Evolutionary conservation across 495 filamentous ascomycete genomes (phyloP).

Genomic region (Parathielavia hyrcaniae): DNA sequence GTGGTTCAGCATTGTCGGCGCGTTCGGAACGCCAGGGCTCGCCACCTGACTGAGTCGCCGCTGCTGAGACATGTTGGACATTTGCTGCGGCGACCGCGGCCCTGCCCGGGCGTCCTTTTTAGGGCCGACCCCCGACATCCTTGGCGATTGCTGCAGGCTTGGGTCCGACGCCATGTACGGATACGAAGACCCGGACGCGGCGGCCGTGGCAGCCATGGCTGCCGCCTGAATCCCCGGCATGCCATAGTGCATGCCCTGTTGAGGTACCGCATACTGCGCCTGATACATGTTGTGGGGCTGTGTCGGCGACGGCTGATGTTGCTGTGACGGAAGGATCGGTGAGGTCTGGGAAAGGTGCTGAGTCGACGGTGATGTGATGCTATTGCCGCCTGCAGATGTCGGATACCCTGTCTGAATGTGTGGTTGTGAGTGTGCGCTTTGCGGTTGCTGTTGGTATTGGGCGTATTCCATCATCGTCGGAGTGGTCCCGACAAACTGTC

Average conservation of each 20-base stretch:
- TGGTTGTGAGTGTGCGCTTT: slow-evolving; percentile 47
- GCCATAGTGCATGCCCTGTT: slow-evolving; percentile 55
- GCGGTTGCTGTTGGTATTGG: slow-evolving; percentile 57
- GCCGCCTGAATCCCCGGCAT: slow-evolving; percentile 56
- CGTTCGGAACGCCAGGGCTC: slow-evolving; percentile 55
- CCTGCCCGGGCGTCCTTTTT: slow-evolving; percentile 53
- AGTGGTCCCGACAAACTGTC: slow-evolving; percentile 20
- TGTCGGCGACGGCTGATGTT: slow-evolving; percentile 48
- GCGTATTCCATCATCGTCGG: slow-evolving; percentile 63
- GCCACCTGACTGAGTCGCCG: slow-evolving; percentile 58
- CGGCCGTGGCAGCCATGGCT: slow-evolving; percentile 64
- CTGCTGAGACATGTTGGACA: slow-evolving; percentile 46
- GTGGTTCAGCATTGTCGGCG: slow-evolving; percentile 55
- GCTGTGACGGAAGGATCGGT: slow-evolving; percentile 56
- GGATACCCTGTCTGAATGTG: slow-evolving; percentile 42
- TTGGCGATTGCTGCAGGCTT: slow-evolving; percentile 54
- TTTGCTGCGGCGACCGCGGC: slow-evolving; percentile 56
- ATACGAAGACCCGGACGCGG: slow-evolving; percentile 56
- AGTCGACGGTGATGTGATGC: slow-evolving; percentile 56
- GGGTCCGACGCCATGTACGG: slow-evolving; percentile 53
- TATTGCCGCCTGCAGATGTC: slow-evolving; percentile 51
- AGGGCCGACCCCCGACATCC: slow-evolving; percentile 43
- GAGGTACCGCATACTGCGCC: slow-evolving; percentile 51
- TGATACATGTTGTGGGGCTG: slow-evolving; percentile 56
- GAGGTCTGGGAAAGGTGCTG: slow-evolving; percentile 54